Evolutionary conservation across 2,329 filamentous ascomycete species (phyloP).

Genomic region (Mollisia scopiformis): DNA sequence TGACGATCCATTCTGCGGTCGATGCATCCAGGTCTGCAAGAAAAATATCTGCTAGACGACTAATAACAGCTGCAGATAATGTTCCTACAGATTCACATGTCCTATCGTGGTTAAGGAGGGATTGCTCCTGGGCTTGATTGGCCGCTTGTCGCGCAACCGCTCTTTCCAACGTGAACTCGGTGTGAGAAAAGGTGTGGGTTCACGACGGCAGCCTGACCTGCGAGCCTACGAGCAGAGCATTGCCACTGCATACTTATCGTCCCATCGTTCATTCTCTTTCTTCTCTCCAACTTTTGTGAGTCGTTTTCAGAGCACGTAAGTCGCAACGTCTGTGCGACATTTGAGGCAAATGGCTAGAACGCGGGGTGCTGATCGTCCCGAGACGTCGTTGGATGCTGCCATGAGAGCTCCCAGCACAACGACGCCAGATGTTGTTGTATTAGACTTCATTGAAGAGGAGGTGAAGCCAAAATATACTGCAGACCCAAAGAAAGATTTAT

Average conservation of each 20-base stretch:
- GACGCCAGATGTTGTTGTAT: slow-evolving; percentile 43
- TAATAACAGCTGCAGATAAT: background rate
- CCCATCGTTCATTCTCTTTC: background rate
- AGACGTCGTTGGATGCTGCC: slow-evolving; percentile 41
- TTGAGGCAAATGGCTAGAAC: background rate
- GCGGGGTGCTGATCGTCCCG: slow-evolving; percentile 4
- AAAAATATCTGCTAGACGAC: background rate
- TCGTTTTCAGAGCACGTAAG: slow-evolving; percentile 20
- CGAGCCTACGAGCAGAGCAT: too few species aligned
- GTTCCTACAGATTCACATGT: background rate
- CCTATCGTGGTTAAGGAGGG: background rate
- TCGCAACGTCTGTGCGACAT: background rate
- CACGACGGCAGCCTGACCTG: background rate
- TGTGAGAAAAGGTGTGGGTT: slow-evolving; percentile 2
- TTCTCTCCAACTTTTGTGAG: background rate
- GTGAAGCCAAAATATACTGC: slow-evolving; percentile 37
- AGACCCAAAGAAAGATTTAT: slow-evolving; percentile 49
- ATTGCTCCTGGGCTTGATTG: background rate
- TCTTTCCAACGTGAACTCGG: background rate
- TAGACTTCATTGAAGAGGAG: slow-evolving; percentile 40
- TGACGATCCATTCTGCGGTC: background rate
- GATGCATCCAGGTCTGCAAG: background rate
- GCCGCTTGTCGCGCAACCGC: background rate
- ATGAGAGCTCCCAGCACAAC: slow-evolving; percentile 45
- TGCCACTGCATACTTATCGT: background rate